Evolutionary conservation across 108 stramenopile genomes (phyloP).

Genomic region (Cylindrotheca fusiformis): DNA sequence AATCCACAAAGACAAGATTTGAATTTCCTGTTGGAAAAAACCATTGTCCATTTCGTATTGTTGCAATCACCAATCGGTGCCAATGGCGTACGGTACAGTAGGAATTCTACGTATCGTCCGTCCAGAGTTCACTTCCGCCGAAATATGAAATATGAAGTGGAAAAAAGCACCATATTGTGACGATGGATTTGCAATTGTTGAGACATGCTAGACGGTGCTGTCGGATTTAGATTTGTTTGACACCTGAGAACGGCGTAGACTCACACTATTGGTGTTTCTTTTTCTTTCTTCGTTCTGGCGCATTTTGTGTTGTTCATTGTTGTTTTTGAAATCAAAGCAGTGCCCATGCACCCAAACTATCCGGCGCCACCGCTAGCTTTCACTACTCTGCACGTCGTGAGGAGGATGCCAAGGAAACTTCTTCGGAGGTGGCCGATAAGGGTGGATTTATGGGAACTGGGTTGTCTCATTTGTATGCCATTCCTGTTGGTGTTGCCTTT

Average conservation of each 20-base stretch:
- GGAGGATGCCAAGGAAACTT: slow-evolving; percentile 62
- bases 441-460: slow-evolving; percentile 74
- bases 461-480: slow-evolving; percentile 68
- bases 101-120: neutral
- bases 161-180: neutral
- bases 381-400: slow-evolving; percentile 63
- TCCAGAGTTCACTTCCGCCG: neutral
- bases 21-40: neutral
- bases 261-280: no score
- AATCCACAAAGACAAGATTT: neutral
- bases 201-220: no score
- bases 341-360: slow-evolving; percentile 10
- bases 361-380: slow-evolving; percentile 33
- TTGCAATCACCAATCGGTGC: no score
- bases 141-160: neutral
- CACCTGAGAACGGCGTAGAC: no score
- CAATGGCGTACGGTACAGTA: neutral
- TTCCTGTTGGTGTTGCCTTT: slow-evolving; percentile 74
- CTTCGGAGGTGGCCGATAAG: slow-evolving; percentile 28
- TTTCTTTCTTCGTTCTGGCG: no score
- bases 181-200: neutral
- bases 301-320: neutral
- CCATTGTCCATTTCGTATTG: neutral
- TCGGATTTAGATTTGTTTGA: no score
- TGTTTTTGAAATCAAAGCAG: slow-evolving; percentile 7